A percentile compares a stretch with the other conserved stretches of the same genome.
Conservation (phyloP, 768 basidiomycete species). For the Boletus pseudopeckii region DNA sequence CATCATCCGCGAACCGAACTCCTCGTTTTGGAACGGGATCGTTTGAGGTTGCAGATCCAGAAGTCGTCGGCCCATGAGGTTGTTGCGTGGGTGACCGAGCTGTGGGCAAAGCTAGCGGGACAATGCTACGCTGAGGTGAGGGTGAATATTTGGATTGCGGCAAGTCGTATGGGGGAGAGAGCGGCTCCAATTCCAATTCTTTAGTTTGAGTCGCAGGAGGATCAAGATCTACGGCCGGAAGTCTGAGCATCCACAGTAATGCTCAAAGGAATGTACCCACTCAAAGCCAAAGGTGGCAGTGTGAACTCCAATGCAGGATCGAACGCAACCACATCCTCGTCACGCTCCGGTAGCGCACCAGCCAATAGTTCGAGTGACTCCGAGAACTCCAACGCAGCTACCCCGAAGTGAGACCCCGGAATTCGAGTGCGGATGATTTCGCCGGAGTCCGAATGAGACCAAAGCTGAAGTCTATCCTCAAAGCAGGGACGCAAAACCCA, state of each 20-base stretch:
- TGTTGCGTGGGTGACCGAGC: background rate
- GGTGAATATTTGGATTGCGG: constrained; percentile 4
- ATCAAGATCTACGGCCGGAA: constrained; percentile 20
- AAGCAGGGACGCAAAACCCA: constrained; percentile 76
- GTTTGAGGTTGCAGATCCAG: constrained; percentile 8
- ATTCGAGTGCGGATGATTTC: constrained; percentile 38
- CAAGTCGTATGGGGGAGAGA: background rate
- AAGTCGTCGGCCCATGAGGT: background rate
- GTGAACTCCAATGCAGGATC: constrained; percentile 17
- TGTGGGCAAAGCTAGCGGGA: background rate
- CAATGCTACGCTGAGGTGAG: background rate
- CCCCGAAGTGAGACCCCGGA: constrained; percentile 49
- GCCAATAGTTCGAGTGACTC: constrained; percentile 63
- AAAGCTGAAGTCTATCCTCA: constrained; percentile 64
- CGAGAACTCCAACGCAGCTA: constrained; percentile 72
- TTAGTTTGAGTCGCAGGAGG: constrained; percentile 12
- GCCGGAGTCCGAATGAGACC: constrained; percentile 42
- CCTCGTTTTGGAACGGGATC: constrained; percentile 40
- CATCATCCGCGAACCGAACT: constrained; percentile 63
- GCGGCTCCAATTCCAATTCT: constrained; percentile 1
- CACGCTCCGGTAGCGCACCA: constrained; percentile 36
- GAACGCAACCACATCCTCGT: constrained; percentile 12
- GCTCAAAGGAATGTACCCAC: constrained; percentile 15
- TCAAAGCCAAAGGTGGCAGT: constrained; percentile 12
- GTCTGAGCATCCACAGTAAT: constrained; percentile 11